Evolutionary conservation across 306 rosid species (phyloP), one percentile per base, ranked within the genome.

Genomic region (Trifolium fragiferum): DNA sequence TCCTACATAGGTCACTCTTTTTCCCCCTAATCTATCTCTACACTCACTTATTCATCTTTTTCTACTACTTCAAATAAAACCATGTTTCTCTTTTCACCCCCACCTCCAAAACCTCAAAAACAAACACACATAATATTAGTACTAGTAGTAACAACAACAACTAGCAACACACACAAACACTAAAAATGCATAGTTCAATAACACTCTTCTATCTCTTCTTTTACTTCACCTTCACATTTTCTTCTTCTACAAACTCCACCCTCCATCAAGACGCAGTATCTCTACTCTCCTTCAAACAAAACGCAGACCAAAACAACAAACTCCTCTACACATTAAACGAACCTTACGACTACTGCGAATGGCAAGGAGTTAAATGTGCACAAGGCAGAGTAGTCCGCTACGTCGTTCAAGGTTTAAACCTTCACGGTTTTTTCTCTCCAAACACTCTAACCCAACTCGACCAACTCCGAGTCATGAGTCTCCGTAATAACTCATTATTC

Each of bases 331-430:
- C 75, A 0, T 85, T 89, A 7, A 82, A 88, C 67, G 96, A 91
- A 79, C 89, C 78, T 10, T 87, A 80, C 79, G 97, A 89, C 78
- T 93, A 88, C 82, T 93, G 98, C 70, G 76, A 85, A 51, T 93
- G 98, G 97, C 86, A 81, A 41, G 98, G 98, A 32, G 97, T 93
- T 10, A 93, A 89, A 44, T 93, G 98, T 68, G 78, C 83, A 1
- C 97, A 91, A 16, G 89, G 89, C 32, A 89, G 94, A 2, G 96
- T 93, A 0, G 88, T 93, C 37, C 86, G 92, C 4, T 55, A 85
- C 43, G 79, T 71, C 32, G 82, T 89, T 27, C 92, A 63, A 4
- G 54, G 71, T 53, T 77, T 74, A 23, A 67, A 74, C 55, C 96
- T 93, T 33, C 78, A 84, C 4, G 98, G 97, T 70, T 6, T 57